These are phyloP conservation scores for Prunus kanzakura DNA, from an alignment of 306 rosid genomes.

Conservation along the genomic window DNA sequence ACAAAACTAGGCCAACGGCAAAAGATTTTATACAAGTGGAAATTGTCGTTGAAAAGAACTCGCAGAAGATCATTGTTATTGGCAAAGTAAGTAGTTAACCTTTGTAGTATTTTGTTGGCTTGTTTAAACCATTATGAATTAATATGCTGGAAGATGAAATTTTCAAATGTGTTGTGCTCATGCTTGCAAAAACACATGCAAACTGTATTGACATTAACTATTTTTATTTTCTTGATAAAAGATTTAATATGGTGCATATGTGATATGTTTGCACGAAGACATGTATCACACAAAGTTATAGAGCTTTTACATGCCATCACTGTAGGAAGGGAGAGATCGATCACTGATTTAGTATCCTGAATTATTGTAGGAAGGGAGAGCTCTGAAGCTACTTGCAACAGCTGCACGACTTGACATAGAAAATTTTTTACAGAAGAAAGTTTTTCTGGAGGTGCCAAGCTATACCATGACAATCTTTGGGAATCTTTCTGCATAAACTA, in stretches of 20 bases:
- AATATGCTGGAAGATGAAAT: neutral
- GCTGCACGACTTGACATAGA: constrained; percentile 92
- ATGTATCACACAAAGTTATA: neutral
- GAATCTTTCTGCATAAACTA: neutral
- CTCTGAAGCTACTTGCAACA: constrained; percentile 87
- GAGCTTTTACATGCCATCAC: constrained; percentile 9
- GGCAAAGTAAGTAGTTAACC: constrained; percentile 57
- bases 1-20: constrained; percentile 79
- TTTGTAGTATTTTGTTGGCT: constrained; percentile 2
- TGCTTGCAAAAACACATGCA: neutral
- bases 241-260: neutral
- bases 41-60: constrained; percentile 74
- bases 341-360: constrained; percentile 13
- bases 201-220: neutral
- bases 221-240: neutral
- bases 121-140: neutral
- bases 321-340: constrained; percentile 66
- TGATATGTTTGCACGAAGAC: neutral
- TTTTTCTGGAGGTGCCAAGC: constrained; percentile 69
- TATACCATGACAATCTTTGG: neutral
- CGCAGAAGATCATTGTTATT: constrained; percentile 82
- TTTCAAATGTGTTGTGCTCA: neutral
- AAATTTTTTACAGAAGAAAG: constrained; percentile 89
- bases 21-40: constrained; percentile 93
- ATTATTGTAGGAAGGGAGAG: constrained; percentile 76